Evolutionary conservation across 2,329 filamentous ascomycete genomes (phyloP), one percentile per base, ranked within the genome.

Genomic region (Stromatinia cepivora): DNA sequence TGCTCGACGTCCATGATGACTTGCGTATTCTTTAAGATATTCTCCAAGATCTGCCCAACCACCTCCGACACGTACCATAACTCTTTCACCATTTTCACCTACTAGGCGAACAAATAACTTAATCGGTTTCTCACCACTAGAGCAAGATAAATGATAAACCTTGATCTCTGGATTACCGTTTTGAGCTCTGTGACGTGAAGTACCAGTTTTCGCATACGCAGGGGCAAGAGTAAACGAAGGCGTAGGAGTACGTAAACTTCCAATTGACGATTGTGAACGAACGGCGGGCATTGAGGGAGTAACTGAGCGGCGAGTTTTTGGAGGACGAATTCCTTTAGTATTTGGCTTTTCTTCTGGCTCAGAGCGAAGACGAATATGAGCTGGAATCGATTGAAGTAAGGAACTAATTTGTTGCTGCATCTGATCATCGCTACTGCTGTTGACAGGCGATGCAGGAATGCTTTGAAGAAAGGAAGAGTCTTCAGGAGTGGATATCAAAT

Each of bases 41-140:
- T 98, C 95, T 50, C 92, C 94, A 28, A 99, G 83, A 79, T 99
- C 95, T 20, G 94, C 93, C 95, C 95, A 99, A n/a, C 95, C 95
- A 70, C 95, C 95, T 17, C 95, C 95, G 17, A 99, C 94, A 48
- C 95, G 91, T 10, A 99, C 95, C 95, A 99, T 98, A 71, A 98
- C 93, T 65, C 95, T 89, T 79, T 98, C 93, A 22, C 92, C 92
- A 69, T 88, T 86, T 79, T 97, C 93, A 63, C 95, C 95, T 3
- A 99, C 94, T 1, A 93, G 89, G 22, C 95, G 91, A 66, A 99
- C 94, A 76, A 96, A 97, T 7, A 99, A 87, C 80, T 97, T 98
- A 77, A 97, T 94, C 0, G 95, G 95, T 17, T 92, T 88, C 73
- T 95, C 90, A 69, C 92, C 92, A 48, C 90, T 93, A 25, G 91